phyloP scores from a whole-genome alignment of 177 flowering plant genomes.

The Telopea speciosissima region DNA sequence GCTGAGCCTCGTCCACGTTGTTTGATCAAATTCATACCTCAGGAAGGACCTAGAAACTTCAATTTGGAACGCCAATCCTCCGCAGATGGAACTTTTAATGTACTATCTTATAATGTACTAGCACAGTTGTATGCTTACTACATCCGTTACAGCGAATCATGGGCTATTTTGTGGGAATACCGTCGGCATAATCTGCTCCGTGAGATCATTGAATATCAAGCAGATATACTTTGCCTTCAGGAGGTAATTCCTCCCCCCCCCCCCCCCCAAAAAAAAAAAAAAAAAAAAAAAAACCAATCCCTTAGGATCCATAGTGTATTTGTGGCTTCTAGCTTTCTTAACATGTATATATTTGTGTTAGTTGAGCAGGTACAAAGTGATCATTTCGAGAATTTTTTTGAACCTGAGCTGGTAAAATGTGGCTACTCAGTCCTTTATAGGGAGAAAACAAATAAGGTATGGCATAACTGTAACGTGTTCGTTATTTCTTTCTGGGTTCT shows the following conservation, averaged over 20 bases:
- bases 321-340: neutral
- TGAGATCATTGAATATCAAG: conserved; percentile 35
- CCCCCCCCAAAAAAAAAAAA: no score
- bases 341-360: conserved; percentile 8
- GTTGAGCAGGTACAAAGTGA: conserved; percentile 48
- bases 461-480: neutral
- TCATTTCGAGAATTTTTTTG: conserved; percentile 45
- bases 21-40: conserved; percentile 14
- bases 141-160: conserved; percentile 21
- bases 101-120: conserved; percentile 40
- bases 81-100: conserved; percentile 16
- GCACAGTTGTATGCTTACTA: conserved; percentile 17
- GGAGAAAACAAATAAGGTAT: conserved; percentile 29
- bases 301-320: neutral
- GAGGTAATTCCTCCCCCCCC: conserved; percentile 25
- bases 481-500: neutral
- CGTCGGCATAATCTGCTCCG: conserved; percentile 33
- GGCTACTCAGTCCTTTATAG: conserved; percentile 39
- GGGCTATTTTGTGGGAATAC: conserved; percentile 43
- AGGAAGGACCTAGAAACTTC: neutral
- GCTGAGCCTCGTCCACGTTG: conserved; percentile 28
- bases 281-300: no score
- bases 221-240: conserved; percentile 48
- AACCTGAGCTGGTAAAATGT: conserved; percentile 34
- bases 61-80: conserved; percentile 2